These are phyloP conservation scores for Dictyostelium capitatum DNA, from an alignment of 78 protist genomes.

Conservation along the genomic window DNA sequence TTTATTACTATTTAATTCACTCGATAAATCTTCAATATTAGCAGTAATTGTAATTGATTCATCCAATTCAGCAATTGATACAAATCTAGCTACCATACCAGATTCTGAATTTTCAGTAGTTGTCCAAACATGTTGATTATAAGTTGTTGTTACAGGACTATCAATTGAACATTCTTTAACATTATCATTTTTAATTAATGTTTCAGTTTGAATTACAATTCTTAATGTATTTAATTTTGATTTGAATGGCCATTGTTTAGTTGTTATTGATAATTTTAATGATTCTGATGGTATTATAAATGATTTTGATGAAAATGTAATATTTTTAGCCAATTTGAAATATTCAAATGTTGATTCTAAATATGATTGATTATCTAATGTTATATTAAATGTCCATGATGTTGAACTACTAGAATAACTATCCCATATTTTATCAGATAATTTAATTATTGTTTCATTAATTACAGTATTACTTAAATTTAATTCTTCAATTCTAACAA, in stretches of 20 bases:
- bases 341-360: conserved; percentile 19
- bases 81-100: conserved; percentile 12
- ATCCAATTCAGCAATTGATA: neutral
- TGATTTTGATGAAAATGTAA: neutral
- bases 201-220: neutral
- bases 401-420: neutral
- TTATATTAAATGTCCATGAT: conserved; percentile 1
- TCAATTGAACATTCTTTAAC: neutral
- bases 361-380: neutral
- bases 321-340: neutral
- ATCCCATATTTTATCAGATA: neutral
- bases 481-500: conserved; percentile 15
- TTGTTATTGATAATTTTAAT: neutral
- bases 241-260: conserved; percentile 11
- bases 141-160: neutral
- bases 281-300: conserved; percentile 18
- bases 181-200: neutral
- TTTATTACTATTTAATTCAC: neutral
- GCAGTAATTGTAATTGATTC: neutral
- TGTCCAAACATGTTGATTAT: conserved; percentile 7
- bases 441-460: neutral
- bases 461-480: neutral
- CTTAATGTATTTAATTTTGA: conserved; percentile 13
- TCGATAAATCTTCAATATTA: neutral
- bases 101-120: conserved; percentile 6